Evolutionary conservation across 179 eudicot genomes (phyloP).

Genomic region (Dionaea muscipula): DNA sequence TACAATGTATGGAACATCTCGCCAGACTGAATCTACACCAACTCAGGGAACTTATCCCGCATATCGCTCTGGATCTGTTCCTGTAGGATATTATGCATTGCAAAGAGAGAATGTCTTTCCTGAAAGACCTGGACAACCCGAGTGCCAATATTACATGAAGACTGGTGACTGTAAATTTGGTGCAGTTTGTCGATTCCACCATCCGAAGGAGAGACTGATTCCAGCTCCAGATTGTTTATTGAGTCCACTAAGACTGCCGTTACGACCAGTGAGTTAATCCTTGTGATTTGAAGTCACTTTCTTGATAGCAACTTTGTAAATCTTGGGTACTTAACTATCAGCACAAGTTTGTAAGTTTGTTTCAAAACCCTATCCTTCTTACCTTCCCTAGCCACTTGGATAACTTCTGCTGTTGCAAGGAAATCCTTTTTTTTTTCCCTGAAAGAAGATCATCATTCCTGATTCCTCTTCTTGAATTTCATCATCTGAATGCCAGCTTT

Average conservation of each 20-base stretch:
- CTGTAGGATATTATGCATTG: conserved; percentile 61
- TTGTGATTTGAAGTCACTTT: not conserved
- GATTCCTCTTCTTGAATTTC: too few species aligned
- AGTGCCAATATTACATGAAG: conserved; percentile 94
- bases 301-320: not conserved
- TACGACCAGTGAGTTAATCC: conserved; percentile 58
- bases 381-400: too few species aligned
- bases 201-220: conserved; percentile 74
- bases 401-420: too few species aligned
- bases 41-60: conserved; percentile 42
- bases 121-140: conserved; percentile 93
- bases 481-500: too few species aligned
- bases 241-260: conserved; percentile 84
- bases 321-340: too few species aligned
- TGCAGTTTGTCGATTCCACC: conserved; percentile 87
- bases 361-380: too few species aligned
- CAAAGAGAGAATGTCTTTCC: conserved; percentile 82
- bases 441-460: too few species aligned
- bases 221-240: conserved; percentile 76
- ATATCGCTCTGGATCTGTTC: conserved; percentile 50
- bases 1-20: conserved; percentile 37
- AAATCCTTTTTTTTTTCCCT: too few species aligned
- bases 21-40: conserved; percentile 42
- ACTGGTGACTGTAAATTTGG: conserved; percentile 99
- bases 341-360: too few species aligned